These are phyloP conservation scores for Sarocladiaceae sp. DNA, from an alignment of 2,329 filamentous ascomycete species.

Conservation along the genomic window DNA sequence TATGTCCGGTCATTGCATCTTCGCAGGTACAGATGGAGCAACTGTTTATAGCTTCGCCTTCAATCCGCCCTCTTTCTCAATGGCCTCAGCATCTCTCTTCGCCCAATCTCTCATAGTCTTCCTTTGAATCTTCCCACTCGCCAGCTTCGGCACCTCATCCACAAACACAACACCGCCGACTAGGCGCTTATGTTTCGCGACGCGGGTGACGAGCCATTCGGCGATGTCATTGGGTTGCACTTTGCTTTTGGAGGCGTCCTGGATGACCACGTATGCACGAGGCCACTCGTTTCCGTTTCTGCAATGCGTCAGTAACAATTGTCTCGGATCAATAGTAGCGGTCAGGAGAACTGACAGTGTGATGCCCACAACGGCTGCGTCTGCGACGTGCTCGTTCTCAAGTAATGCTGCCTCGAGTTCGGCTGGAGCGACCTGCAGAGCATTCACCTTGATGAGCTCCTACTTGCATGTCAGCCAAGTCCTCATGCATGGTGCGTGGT, in stretches of 20 bases:
- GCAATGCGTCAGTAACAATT: conserved; percentile 8
- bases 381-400: conserved; percentile 43
- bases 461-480: conserved; percentile 20
- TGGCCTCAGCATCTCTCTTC: conserved; percentile 39
- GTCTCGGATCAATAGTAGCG: neutral
- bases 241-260: conserved; percentile 36
- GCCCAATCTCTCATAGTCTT: conserved; percentile 52
- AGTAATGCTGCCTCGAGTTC: conserved; percentile 48
- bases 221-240: conserved; percentile 47
- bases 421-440: conserved; percentile 53
- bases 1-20: no score
- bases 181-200: conserved; percentile 46
- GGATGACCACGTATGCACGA: conserved; percentile 44
- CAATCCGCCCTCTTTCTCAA: conserved; percentile 15
- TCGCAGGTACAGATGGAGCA: neutral
- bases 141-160: conserved; percentile 49
- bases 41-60: conserved; percentile 24
- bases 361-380: conserved; percentile 50
- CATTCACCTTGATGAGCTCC: conserved; percentile 55
- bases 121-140: conserved; percentile 52
- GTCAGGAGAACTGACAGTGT: conserved; percentile 33
- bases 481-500: neutral
- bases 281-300: conserved; percentile 43
- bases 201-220: conserved; percentile 36
- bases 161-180: conserved; percentile 47